Percentiles rank a stretch among this genome's conserved stretches.
Conservation (phyloP, 805 yeast species). For the Teunomyces lycoperdinae region DNA sequence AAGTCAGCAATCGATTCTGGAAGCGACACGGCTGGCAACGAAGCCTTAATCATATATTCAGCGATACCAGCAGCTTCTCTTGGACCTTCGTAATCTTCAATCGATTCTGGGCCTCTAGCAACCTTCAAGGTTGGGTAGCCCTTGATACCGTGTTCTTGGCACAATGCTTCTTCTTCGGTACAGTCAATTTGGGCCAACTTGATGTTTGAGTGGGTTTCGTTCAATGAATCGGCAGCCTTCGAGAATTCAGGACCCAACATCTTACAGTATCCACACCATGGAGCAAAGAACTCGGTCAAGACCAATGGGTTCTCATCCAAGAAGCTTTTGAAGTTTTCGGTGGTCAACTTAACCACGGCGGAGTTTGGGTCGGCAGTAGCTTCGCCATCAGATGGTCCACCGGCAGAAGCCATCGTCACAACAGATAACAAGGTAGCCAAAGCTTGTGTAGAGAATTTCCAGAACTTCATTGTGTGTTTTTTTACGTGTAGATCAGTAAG, state of each 20-base stretch:
- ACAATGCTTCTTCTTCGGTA: slow-evolving; percentile 70
- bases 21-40: slow-evolving; percentile 62
- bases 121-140: slow-evolving; percentile 87
- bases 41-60: slow-evolving; percentile 74
- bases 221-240: slow-evolving; percentile 65
- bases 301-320: slow-evolving; percentile 73
- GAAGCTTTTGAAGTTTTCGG: slow-evolving; percentile 63
- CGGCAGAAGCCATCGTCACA: slow-evolving; percentile 29
- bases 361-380: slow-evolving; percentile 81
- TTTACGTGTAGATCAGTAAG: background rate
- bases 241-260: slow-evolving; percentile 77
- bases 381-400: slow-evolving; percentile 46
- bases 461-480: slow-evolving; percentile 32
- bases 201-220: slow-evolving; percentile 51
- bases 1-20: slow-evolving; percentile 49
- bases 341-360: slow-evolving; percentile 78
- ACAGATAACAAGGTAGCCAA: slow-evolving; percentile 38
- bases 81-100: slow-evolving; percentile 76
- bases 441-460: slow-evolving; percentile 36
- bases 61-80: slow-evolving; percentile 79
- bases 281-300: slow-evolving; percentile 85
- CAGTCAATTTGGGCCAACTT: slow-evolving; percentile 84
- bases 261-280: slow-evolving; percentile 99
- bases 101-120: slow-evolving; percentile 50
- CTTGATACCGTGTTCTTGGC: slow-evolving; percentile 62